Percentiles rank a stretch among this genome's conserved stretches.
These are phyloP conservation scores for Chlamydomonas applanata DNA, from an alignment of 139 green algal species.

Conservation along the genomic window DNA sequence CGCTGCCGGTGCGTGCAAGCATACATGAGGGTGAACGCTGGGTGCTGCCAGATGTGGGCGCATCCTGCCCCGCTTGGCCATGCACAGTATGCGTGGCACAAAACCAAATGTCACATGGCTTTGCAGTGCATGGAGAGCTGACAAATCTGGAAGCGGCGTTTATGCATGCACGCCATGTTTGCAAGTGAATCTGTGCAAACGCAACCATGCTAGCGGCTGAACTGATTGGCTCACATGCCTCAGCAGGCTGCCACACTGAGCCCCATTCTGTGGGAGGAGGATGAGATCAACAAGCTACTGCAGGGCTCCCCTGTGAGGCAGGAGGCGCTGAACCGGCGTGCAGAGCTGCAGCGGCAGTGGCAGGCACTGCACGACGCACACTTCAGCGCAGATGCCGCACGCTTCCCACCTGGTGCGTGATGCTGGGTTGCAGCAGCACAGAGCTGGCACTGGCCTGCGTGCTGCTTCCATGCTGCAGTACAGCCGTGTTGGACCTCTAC, in stretches of 20 bases:
- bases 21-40: not conserved
- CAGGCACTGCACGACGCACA: constrained; percentile 26
- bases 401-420: constrained; percentile 34
- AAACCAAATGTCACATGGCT: too few relatives aligned
- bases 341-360: constrained; percentile 65
- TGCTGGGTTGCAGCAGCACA: not conserved
- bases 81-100: too few relatives aligned
- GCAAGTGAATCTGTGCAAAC: too few relatives aligned
- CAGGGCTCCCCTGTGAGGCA: constrained; percentile 51
- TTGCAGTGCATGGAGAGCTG: too few relatives aligned
- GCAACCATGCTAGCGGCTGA: too few relatives aligned
- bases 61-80: too few relatives aligned
- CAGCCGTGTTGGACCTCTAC: too few relatives aligned
- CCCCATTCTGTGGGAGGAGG: constrained; percentile 62
- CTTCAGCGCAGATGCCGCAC: constrained; percentile 27
- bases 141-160: too few relatives aligned
- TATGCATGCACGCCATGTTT: too few relatives aligned
- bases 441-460: too few relatives aligned
- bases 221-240: too few relatives aligned
- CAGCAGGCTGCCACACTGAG: constrained; percentile 20
- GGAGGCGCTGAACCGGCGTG: constrained; percentile 45
- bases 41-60: not conserved
- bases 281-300: constrained; percentile 52
- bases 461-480: too few relatives aligned
- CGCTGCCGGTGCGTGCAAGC: constrained; percentile 44